Evolutionary conservation across 257 asterid species (phyloP).

Genomic region (Solanum neorickii): DNA sequence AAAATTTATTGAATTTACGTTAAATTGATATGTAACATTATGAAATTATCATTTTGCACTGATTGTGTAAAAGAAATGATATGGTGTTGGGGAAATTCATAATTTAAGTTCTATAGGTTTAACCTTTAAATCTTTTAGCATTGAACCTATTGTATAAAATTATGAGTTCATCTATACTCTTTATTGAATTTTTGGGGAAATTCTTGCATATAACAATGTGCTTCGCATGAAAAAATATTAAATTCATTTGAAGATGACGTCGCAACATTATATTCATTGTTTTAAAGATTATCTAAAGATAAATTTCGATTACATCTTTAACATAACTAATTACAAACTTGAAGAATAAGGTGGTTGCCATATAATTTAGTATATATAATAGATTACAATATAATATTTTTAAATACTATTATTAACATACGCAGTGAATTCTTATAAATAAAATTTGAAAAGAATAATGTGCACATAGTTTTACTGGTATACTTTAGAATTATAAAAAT

Average conservation of each 20-base stretch:
- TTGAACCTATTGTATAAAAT: background rate
- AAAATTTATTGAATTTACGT: background rate
- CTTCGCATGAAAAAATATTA: background rate
- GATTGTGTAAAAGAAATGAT: background rate
- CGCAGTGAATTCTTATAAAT: background rate
- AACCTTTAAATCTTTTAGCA: background rate
- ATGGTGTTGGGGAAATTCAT: background rate
- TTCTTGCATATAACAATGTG: background rate
- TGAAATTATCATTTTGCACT: background rate
- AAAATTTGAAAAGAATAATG: background rate
- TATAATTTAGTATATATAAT: too few species aligned
- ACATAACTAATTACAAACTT: background rate
- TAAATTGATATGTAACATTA: too few species aligned
- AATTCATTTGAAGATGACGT: background rate
- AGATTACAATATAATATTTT: too few species aligned
- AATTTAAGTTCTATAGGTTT: background rate
- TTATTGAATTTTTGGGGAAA: background rate
- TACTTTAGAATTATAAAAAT: background rate
- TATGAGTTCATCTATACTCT: background rate
- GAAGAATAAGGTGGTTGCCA: background rate
- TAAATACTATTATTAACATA: too few species aligned
- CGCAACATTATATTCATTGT: background rate
- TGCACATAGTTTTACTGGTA: background rate
- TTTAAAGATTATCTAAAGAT: background rate
- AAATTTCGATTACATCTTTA: background rate